phyloP scores from a whole-genome alignment of 345 rosid species.

The Rhodamnia rubescens region DNA sequence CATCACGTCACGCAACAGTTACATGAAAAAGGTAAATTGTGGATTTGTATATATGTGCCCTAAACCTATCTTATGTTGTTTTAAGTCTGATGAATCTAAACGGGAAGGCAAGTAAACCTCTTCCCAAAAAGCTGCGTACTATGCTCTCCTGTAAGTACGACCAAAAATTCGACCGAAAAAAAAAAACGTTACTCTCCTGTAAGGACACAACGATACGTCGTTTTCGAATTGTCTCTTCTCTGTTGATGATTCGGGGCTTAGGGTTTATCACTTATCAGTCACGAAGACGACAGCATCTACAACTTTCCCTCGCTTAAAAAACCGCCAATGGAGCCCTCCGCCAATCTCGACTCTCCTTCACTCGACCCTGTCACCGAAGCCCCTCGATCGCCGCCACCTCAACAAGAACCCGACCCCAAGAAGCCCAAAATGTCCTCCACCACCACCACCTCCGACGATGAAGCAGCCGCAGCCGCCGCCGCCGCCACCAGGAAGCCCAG shows the following conservation, averaged over 20 bases:
- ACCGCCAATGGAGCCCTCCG: neutral
- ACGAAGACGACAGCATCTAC: neutral
- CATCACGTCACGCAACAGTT: neutral
- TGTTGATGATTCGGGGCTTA: neutral
- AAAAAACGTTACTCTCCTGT: no score
- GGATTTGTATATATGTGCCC: neutral
- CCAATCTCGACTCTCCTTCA: neutral
- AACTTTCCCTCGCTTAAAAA: neutral
- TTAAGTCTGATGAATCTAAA: neutral
- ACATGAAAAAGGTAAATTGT: neutral
- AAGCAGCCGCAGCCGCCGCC: slow-evolving; percentile 1
- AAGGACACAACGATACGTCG: neutral
- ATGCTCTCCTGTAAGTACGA: no score
- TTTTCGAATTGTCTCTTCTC: no score
- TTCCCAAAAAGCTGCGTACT: no score
- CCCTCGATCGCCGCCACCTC: slow-evolving; percentile 17
- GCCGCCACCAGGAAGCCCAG: slow-evolving; percentile 22
- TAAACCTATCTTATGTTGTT: neutral
- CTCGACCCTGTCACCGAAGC: neutral
- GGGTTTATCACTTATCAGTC: neutral
- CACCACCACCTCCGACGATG: slow-evolving; percentile 27
- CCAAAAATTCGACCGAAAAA: no score
- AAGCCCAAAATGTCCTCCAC: slow-evolving; percentile 46
- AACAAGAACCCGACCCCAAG: slow-evolving; percentile 48
- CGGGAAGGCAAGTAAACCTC: neutral